Percentiles rank a stretch among this genome's conserved stretches.
Evolutionary conservation across 129 eudicot genomes (phyloP).

Genomic region (Mikania micrantha): DNA sequence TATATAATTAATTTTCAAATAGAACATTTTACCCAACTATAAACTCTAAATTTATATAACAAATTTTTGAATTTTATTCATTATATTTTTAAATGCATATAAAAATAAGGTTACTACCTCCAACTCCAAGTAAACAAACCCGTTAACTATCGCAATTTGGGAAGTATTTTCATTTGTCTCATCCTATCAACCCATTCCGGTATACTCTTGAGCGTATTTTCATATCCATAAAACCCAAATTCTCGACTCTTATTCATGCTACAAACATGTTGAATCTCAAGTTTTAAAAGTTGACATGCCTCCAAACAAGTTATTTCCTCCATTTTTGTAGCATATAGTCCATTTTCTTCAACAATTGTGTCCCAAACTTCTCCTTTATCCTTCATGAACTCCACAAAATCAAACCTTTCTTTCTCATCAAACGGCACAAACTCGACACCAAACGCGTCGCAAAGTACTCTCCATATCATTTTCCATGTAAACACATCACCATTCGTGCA

Average conservation of each 20-base stretch:
- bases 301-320: slow-evolving; percentile 14
- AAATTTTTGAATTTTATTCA: too few relatives aligned
- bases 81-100: too few relatives aligned
- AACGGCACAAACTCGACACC: slow-evolving; percentile 15
- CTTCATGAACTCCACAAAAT: slow-evolving; percentile 14
- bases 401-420: background rate
- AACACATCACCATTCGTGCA: slow-evolving; percentile 35
- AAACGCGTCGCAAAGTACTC: slow-evolving; percentile 12
- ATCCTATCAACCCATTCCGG: background rate
- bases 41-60: too few relatives aligned
- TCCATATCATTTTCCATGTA: slow-evolving; percentile 32
- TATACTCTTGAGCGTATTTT: slow-evolving; percentile 15
- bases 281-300: background rate
- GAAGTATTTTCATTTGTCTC: background rate
- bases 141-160: too few relatives aligned
- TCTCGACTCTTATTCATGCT: slow-evolving; percentile 18
- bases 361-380: slow-evolving; percentile 17
- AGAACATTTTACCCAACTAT: too few relatives aligned
- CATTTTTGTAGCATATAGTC: background rate
- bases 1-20: too few relatives aligned
- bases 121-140: too few relatives aligned
- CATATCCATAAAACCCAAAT: slow-evolving; percentile 6
- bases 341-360: background rate
- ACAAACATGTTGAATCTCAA: slow-evolving; percentile 22
- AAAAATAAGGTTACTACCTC: too few relatives aligned